Evolutionary conservation across 2,329 filamentous ascomycete genomes (phyloP).

Genomic region (Alternaria arborescens): DNA sequence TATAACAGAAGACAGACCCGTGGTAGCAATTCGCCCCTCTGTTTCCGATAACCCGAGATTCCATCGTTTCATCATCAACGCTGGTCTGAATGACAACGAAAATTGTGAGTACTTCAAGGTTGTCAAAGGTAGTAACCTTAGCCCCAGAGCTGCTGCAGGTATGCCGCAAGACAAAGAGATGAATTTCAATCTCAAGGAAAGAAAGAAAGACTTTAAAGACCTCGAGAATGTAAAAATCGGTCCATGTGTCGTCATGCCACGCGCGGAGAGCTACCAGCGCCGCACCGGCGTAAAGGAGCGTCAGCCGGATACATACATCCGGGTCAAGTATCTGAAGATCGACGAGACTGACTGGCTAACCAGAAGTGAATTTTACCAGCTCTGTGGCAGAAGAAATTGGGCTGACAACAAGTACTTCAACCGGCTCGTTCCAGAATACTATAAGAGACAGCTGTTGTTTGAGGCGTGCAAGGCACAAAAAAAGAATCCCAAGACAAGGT

Average conservation of each 20-base stretch:
- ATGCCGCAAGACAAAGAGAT: neutral
- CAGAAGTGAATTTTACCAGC: neutral
- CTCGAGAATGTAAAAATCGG: neutral
- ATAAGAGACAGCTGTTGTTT: neutral
- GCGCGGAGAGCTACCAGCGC: neutral
- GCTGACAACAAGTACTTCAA: neutral
- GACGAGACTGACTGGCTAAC: neutral
- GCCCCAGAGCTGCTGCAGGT: neutral
- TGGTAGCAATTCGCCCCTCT: neutral
- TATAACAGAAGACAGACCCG: neutral
- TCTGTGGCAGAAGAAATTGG: neutral
- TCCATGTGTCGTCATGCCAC: neutral
- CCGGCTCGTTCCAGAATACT: neutral
- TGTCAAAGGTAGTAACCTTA: neutral
- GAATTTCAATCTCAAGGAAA: neutral
- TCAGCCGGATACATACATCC: neutral
- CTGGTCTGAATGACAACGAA: neutral
- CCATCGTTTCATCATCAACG: neutral
- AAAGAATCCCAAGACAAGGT: neutral
- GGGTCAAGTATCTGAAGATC: neutral
- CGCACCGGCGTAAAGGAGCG: neutral
- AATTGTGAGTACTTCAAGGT: neutral
- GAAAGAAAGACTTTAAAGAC: neutral
- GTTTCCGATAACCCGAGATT: neutral
- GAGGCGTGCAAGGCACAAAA: neutral